Conservation (phyloP, 352 stramenopile genomes). For the Globisporangium spinosum region DNA sequence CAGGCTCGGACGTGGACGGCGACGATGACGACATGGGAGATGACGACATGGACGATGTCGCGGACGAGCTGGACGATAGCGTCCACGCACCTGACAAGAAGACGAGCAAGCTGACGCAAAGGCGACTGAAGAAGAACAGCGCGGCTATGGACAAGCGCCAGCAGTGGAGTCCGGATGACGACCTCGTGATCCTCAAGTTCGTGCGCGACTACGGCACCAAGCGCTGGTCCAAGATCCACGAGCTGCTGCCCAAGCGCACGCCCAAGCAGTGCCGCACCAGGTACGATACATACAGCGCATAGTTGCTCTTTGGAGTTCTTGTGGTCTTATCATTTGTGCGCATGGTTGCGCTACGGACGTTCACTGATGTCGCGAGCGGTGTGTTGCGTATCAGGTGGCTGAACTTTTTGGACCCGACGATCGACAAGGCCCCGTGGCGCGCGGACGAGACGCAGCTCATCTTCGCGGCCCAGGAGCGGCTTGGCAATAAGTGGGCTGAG, state of each 20-base stretch:
- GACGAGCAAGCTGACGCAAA: neutral
- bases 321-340: no score
- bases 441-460: conserved; percentile 89
- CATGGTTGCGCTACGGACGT: neutral
- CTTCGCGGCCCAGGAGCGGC: conserved; percentile 49
- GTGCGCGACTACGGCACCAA: conserved; percentile 73
- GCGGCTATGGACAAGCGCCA: conserved; percentile 35
- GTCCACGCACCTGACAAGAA: neutral
- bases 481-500: conserved; percentile 97
- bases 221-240: conserved; percentile 92
- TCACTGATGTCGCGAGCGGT: neutral
- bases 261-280: conserved; percentile 96
- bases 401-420: conserved; percentile 92
- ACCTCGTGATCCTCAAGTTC: conserved; percentile 64
- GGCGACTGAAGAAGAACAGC: neutral
- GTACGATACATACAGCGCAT: conserved; percentile 19
- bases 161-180: conserved; percentile 64
- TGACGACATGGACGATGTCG: conserved; percentile 9
- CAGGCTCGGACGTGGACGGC: neutral
- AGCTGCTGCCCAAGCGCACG: conserved; percentile 89
- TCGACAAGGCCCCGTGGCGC: conserved; percentile 92
- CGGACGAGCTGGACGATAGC: conserved; percentile 13
- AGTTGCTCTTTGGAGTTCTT: neutral
- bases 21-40: neutral
- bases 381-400: conserved; percentile 58